Conservation (phyloP, 1,139 yeast species). For the Yamadazyma epiphylla region DNA sequence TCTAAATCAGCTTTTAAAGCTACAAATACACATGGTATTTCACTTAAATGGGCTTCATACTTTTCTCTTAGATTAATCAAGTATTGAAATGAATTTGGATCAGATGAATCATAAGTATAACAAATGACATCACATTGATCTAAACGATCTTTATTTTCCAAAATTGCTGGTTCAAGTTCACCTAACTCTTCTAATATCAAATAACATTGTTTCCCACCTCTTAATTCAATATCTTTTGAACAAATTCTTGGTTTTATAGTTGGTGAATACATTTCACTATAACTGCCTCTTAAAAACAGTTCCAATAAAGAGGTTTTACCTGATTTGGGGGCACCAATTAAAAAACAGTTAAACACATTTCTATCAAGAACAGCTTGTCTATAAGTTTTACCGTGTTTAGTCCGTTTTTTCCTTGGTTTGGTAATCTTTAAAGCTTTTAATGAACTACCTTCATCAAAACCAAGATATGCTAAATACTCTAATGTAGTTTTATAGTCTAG, state of each 20-base stretch:
- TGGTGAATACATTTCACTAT: constrained; percentile 72
- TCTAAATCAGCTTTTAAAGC: constrained; percentile 94
- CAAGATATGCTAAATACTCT: constrained; percentile 84
- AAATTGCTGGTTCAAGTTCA: constrained; percentile 76
- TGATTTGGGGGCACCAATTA: constrained; percentile 78
- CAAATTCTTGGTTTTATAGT: constrained; percentile 78
- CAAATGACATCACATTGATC: constrained; percentile 91
- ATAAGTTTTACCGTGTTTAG: constrained; percentile 60
- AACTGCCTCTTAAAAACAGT: constrained; percentile 73
- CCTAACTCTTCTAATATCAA: constrained; percentile 87
- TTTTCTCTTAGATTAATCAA: constrained; percentile 62
- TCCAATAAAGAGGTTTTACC: constrained; percentile 84
- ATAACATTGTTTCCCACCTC: constrained; percentile 94
- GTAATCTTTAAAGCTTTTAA: constrained; percentile 73
- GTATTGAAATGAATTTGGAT: constrained; percentile 89
- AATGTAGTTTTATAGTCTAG: constrained; percentile 79
- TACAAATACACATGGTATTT: constrained; percentile 80
- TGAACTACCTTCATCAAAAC: constrained; percentile 59
- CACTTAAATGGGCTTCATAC: constrained; percentile 53
- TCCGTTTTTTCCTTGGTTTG: constrained; percentile 67
- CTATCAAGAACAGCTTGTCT: constrained; percentile 74
- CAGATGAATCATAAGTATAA: constrained; percentile 87
- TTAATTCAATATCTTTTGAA: constrained; percentile 89
- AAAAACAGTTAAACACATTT: constrained; percentile 85
- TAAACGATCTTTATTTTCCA: constrained; percentile 66